phyloP scores from a whole-genome alignment of 371 early-diverging fungal genomes.

The Blastocladiella emersonii region DNA sequence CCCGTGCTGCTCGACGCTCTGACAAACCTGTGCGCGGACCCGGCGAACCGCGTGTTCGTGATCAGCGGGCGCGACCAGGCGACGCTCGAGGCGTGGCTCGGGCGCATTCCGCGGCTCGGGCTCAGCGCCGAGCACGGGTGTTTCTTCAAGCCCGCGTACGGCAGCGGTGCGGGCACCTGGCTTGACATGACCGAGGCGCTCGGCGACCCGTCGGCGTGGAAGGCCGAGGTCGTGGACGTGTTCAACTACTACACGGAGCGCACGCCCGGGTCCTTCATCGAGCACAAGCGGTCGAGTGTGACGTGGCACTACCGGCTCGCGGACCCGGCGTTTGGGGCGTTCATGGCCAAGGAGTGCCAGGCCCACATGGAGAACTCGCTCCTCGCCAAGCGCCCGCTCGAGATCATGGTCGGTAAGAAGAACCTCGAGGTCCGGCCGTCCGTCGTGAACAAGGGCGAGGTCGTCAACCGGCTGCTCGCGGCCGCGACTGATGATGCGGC shows the following conservation, averaged over 20 bases:
- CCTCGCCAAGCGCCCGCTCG: constrained; percentile 79
- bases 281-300: constrained; percentile 64
- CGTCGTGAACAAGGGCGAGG: constrained; percentile 76
- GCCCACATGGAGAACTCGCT: not conserved
- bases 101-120: constrained; percentile 54
- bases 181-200: constrained; percentile 59
- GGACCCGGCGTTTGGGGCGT: constrained; percentile 66
- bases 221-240: constrained; percentile 65
- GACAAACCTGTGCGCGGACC: constrained; percentile 26
- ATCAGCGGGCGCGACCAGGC: constrained; percentile 83
- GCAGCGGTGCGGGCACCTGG: constrained; percentile 38
- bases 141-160: constrained; percentile 40
- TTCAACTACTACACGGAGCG: constrained; percentile 82
- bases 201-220: constrained; percentile 58
- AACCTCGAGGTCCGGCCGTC: constrained; percentile 83
- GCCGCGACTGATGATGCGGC: constrained; percentile 11
- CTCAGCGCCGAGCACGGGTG: constrained; percentile 61
- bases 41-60: constrained; percentile 76
- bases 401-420: constrained; percentile 90
- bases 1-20: constrained; percentile 5
- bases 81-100: constrained; percentile 60
- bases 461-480: constrained; percentile 62
- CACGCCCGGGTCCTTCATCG: constrained; percentile 60
- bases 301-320: constrained; percentile 88
- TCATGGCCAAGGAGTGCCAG: constrained; percentile 31